Evolutionary conservation across 2,329 filamentous ascomycete genomes (phyloP), one percentile per base, ranked within the genome.

Genomic region (Sordariomycetes sp.): DNA sequence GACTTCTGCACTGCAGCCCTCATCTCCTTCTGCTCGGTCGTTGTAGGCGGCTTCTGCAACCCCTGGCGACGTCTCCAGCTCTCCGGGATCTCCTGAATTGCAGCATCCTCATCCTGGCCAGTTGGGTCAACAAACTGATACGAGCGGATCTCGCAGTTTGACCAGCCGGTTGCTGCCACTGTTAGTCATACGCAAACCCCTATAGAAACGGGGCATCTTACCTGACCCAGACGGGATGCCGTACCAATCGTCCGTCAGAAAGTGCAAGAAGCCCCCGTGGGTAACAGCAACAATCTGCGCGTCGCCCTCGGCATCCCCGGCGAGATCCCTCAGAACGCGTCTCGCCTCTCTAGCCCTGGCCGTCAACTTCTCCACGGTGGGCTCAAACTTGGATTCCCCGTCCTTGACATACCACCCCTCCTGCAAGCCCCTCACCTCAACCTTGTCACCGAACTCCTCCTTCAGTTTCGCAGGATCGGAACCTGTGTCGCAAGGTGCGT

Each of bases 181-280:
- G n/a, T n/a, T n/a, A 35, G 6, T 27, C 28, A 6, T 30, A 17
- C 17, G 28, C 28, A 25, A 26, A 24, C n/a, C n/a, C n/a, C n/a
- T n/a, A n/a, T n/a, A n/a, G n/a, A n/a, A n/a, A n/a, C n/a, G n/a
- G n/a, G n/a, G 34, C 30, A 20, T 51, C 64, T 36, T 54, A 68
- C 66, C 60, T 38, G 40, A 42, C 1, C 47, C 46, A 4, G 64
- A 46, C 46, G 58, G 52, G 17, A 72, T 69, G 27, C 77, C 82
- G 35, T 75, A 66, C 75, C 79, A 93, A 48, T 94, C 86, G 44
- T 87, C 75, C 1, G 85, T 92, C 42, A 94, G 61, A 48, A 86
- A 93, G 54, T 94, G 87, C 47, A 94, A 53, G 46, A 88, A 83
- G 1, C 82, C 84, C 2, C 87, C 87, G 48, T 94, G 87, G 4